Evolutionary conservation across 768 basidiomycete genomes (phyloP).

Genomic region (Tricholoma furcatifolium): DNA sequence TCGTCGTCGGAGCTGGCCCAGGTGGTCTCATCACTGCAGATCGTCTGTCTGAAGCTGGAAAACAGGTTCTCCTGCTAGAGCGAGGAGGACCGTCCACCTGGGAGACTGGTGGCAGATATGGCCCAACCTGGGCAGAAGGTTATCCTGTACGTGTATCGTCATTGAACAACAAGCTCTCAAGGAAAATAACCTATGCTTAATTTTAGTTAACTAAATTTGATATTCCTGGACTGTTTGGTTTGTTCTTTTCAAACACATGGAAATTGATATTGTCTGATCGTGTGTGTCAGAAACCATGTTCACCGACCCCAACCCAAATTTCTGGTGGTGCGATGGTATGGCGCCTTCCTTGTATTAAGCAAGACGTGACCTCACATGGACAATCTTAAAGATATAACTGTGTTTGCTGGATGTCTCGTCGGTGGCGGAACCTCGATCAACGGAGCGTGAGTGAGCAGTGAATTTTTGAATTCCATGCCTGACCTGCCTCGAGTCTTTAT

Average conservation of each 20-base stretch:
- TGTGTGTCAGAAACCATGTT: slow-evolving; percentile 53
- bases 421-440: slow-evolving; percentile 66
- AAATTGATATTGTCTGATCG: background rate
- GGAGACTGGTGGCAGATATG: slow-evolving; percentile 57
- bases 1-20: slow-evolving; percentile 57
- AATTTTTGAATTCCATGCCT: background rate
- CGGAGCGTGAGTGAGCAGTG: slow-evolving; percentile 46
- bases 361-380: background rate
- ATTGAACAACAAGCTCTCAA: background rate
- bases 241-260: background rate
- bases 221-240: slow-evolving; percentile 56
- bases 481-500: slow-evolving; percentile 36
- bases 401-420: slow-evolving; percentile 63
- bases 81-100: slow-evolving; percentile 63
- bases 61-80: slow-evolving; percentile 62
- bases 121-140: slow-evolving; percentile 47
- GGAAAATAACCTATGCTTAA: background rate
- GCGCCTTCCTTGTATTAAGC: background rate
- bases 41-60: slow-evolving; percentile 57
- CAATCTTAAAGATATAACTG: slow-evolving; percentile 44
- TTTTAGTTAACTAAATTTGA: slow-evolving; percentile 63
- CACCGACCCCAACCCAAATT: slow-evolving; percentile 49
- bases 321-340: slow-evolving; percentile 65
- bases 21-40: slow-evolving; percentile 61
- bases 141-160: slow-evolving; percentile 33